A percentile compares a stretch with the other conserved stretches of the same genome.
These are phyloP conservation scores for Cryphonectria parasitica DNA, from an alignment of 2,329 filamentous ascomycete genomes.

Conservation along the genomic window DNA sequence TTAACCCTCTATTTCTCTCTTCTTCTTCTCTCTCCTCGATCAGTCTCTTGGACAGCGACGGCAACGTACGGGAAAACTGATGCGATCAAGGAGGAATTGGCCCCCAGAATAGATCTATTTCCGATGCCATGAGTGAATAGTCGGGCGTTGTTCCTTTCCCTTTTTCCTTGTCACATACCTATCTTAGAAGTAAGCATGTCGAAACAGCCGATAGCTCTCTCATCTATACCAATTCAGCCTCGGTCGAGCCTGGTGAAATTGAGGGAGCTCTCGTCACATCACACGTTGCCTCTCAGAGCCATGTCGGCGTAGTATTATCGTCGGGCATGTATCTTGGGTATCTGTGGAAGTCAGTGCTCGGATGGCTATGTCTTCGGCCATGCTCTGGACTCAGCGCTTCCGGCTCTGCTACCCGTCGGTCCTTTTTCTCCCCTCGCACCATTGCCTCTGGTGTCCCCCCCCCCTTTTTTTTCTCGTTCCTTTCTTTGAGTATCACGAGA, in stretches of 20 bases:
- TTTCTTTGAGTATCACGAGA: background rate
- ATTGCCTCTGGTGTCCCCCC: background rate
- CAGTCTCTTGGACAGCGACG: background rate
- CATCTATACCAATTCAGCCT: background rate
- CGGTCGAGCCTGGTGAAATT: background rate
- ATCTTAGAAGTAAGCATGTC: background rate
- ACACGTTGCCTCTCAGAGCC: background rate
- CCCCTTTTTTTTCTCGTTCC: background rate
- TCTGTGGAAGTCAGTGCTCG: background rate
- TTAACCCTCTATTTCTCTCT: background rate
- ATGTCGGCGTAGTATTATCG: background rate
- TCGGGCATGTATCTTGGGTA: background rate
- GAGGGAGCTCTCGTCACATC: background rate
- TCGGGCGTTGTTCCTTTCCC: background rate
- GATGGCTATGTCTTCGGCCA: background rate
- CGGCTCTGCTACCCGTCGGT: background rate
- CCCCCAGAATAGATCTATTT: background rate
- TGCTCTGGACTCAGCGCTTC: background rate
- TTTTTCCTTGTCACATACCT: background rate
- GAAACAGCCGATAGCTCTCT: background rate
- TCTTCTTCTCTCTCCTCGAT: background rate
- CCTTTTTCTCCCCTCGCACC: background rate
- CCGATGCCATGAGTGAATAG: background rate
- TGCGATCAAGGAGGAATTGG: background rate
- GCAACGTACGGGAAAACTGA: background rate